These are phyloP conservation scores for Babesia bigemina DNA, from an alignment of 169 alveolate genomes.

Conservation along the genomic window DNA sequence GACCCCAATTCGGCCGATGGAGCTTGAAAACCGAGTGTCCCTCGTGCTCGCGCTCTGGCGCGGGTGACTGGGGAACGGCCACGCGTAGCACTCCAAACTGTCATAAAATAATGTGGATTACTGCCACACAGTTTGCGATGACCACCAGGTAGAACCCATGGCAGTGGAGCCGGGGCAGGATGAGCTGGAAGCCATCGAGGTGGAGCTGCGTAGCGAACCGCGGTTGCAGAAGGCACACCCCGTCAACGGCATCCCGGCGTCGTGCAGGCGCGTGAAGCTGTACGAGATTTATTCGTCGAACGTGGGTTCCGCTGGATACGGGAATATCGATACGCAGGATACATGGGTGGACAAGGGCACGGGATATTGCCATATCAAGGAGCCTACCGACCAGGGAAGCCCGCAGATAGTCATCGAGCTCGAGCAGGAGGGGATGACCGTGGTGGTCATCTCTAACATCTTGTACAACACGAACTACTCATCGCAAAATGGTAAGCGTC, in stretches of 20 bases:
- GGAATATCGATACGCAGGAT: constrained; percentile 19
- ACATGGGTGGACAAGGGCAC: constrained; percentile 72
- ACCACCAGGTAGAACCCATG: constrained; percentile 8
- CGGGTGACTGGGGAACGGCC: constrained; percentile 33
- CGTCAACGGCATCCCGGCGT: constrained; percentile 63
- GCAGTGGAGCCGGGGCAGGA: constrained; percentile 39
- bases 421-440: constrained; percentile 54
- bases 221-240: constrained; percentile 44
- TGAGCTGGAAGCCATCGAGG: constrained; percentile 28
- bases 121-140: background rate
- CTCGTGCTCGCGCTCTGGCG: constrained; percentile 38
- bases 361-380: constrained; percentile 63
- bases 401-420: constrained; percentile 59
- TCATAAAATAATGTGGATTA: background rate
- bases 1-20: constrained; percentile 42
- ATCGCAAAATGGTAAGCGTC: constrained; percentile 64
- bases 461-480: constrained; percentile 60
- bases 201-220: constrained; percentile 26
- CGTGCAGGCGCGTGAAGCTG: constrained; percentile 70
- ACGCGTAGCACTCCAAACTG: background rate
- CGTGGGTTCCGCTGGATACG: background rate
- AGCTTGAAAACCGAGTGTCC: constrained; percentile 45
- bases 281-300: constrained; percentile 68
- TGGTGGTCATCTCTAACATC: constrained; percentile 48
- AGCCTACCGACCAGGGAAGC: constrained; percentile 26